Conservation (phyloP, 1,284 basidiomycete genomes). For the Cutaneotrichosporon daszewskae region DNA sequence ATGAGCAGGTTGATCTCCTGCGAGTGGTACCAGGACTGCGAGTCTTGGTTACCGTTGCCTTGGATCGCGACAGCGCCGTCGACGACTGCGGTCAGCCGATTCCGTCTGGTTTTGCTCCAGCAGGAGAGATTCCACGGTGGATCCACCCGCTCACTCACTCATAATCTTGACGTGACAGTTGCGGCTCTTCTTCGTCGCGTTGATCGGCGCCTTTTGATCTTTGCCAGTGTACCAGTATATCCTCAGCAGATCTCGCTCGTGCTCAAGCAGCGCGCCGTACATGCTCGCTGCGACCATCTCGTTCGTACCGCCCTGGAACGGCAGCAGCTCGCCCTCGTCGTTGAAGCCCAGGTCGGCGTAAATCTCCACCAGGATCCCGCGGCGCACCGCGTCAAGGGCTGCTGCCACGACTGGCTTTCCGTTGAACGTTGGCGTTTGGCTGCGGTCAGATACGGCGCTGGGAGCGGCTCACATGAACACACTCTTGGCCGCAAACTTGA, state of each 20-base stretch:
- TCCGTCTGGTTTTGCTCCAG: background rate
- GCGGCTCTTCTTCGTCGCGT: conserved; percentile 60
- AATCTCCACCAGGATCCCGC: conserved; percentile 59
- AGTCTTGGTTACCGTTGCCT: too few relatives aligned
- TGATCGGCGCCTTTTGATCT: conserved; percentile 60
- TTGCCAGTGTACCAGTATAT: conserved; percentile 57
- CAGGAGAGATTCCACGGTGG: background rate
- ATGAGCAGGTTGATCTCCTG: conserved; percentile 68
- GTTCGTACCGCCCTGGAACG: conserved; percentile 72
- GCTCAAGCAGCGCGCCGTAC: conserved; percentile 53
- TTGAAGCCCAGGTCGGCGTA: conserved; percentile 61
- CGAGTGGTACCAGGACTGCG: conserved; percentile 69
- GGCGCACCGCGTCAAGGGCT: conserved; percentile 57
- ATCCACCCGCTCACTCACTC: conserved; percentile 37
- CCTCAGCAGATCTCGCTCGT: conserved; percentile 53
- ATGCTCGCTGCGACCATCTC: conserved; percentile 60
- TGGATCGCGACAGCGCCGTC: conserved; percentile 60
- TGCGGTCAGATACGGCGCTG: background rate
- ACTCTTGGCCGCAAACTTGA: conserved; percentile 58
- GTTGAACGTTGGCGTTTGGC: conserved; percentile 64
- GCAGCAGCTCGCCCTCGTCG: conserved; percentile 55
- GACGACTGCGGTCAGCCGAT: conserved; percentile 49
- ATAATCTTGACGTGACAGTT: conserved; percentile 67
- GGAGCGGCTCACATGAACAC: conserved; percentile 54
- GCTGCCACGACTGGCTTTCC: conserved; percentile 59